Conservation (phyloP, 2,329 filamentous ascomycete genomes). For the Orbilia quercus region DNA sequence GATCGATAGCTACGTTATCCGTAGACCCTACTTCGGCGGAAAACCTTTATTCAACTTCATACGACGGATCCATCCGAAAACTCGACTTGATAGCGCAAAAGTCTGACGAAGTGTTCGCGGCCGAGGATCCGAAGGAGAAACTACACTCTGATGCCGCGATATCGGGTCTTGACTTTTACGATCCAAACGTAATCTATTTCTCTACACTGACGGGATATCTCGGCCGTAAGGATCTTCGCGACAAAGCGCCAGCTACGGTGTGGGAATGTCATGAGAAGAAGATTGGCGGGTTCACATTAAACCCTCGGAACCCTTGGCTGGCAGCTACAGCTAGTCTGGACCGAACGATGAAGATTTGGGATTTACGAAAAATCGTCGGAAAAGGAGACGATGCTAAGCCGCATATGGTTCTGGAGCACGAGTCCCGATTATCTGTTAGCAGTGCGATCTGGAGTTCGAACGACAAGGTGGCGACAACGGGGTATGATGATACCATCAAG, state of each 20-base stretch:
- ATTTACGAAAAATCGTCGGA: constrained; percentile 80
- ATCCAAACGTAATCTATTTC: constrained; percentile 82
- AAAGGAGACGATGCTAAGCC: constrained; percentile 71
- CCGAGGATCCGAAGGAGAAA: constrained; percentile 67
- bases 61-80: constrained; percentile 90
- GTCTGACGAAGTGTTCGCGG: constrained; percentile 83
- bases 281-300: constrained; percentile 90
- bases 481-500: constrained; percentile 95
- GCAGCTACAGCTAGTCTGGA: constrained; percentile 88
- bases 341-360: constrained; percentile 90
- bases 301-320: constrained; percentile 82
- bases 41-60: constrained; percentile 83
- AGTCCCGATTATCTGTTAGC: constrained; percentile 84
- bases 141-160: constrained; percentile 71
- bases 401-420: constrained; percentile 80
- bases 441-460: constrained; percentile 89
- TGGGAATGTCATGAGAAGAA: constrained; percentile 89
- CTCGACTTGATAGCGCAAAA: constrained; percentile 84
- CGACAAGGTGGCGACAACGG: constrained; percentile 88
- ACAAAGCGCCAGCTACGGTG: constrained; percentile 71
- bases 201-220: constrained; percentile 85
- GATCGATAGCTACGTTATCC: constrained; percentile 86
- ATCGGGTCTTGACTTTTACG: constrained; percentile 83
- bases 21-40: constrained; percentile 79
- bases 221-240: constrained; percentile 81